Evolutionary conservation across 139 green algal genomes (phyloP), one percentile per base, ranked within the genome.

Genomic region (Chlorella ohadii): DNA sequence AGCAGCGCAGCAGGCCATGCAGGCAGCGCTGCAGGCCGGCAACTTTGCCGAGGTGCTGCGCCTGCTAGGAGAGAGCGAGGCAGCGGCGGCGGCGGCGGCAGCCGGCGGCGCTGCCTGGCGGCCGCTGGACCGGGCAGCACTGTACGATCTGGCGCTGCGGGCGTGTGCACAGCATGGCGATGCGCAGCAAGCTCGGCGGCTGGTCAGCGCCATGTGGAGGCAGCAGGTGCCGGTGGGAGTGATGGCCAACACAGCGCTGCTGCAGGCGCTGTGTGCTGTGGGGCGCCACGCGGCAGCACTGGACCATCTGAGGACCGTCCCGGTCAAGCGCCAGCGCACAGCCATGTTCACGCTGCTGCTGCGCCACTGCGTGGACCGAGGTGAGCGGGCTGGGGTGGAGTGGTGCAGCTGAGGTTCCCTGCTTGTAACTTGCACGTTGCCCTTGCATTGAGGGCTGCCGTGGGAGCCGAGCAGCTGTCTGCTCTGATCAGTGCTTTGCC

Each of bases 131-230:
- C 76, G 76, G 0, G 76, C 76, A 5, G 76, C 76, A 4, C 79
- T 84, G 3, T 77, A 47, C 22, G 79, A 84, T 33, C 31, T 44
- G 5, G 79, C 79, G 17, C 65, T 84, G 47, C 25, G 23, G 5
- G 66, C 65, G 1, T 57, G 39, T 1, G 79, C 79, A 7, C 38
- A 41, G 7, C 33, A n/a, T 9, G 65, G 6, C 25, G 79, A 84
- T 7, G 31, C 65, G 15, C 39, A 77, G 2, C 28, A 59, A 31
- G 79, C 79, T 1, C 65, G 59, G 27, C 31, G 47, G 31, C 79
- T 84, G 20, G 47, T 77, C 7, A 34, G 33, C 17, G 34, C 47
- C 33, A 84, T 84, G 79, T 84, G 79, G 79, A 19, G 47, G 31
- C 47, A 39, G 33, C 27, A 71, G 61, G 65, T 84, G 79, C 79